These are phyloP conservation scores for Cenchrus americanus DNA, from an alignment of 176 grass and related monocot genomes.

Conservation along the genomic window DNA sequence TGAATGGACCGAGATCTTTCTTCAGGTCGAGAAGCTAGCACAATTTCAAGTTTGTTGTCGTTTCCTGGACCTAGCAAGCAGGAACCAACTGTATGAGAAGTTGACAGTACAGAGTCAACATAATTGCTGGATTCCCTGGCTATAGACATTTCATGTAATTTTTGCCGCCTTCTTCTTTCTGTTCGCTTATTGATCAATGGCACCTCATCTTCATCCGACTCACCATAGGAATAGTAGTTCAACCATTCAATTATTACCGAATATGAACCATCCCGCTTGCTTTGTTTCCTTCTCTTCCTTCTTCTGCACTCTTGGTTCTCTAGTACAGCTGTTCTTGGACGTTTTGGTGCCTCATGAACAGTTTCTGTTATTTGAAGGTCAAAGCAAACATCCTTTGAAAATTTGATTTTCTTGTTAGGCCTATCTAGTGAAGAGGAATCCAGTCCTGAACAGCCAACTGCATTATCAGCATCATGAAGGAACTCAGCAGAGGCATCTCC, in stretches of 20 bases:
- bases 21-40: neutral
- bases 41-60: conserved; percentile 2
- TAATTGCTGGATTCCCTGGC: neutral
- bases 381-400: conserved; percentile 36
- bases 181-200: conserved; percentile 73
- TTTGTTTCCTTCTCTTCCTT: conserved; percentile 54
- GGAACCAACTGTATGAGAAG: conserved; percentile 30
- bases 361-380: neutral
- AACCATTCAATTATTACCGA: conserved; percentile 48
- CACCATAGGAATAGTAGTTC: conserved; percentile 48
- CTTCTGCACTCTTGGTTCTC: conserved; percentile 41
- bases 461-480: conserved; percentile 12
- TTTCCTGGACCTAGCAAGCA: conserved; percentile 11
- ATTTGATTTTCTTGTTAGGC: conserved; percentile 53
- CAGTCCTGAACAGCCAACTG: conserved; percentile 31
- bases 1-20: neutral
- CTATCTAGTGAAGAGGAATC: conserved; percentile 35
- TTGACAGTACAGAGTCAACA: conserved; percentile 15
- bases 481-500: conserved; percentile 37
- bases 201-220: conserved; percentile 53
- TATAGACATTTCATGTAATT: conserved; percentile 38
- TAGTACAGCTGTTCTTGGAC: conserved; percentile 31
- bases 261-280: conserved; percentile 39
- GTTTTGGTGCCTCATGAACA: conserved; percentile 45
- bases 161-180: conserved; percentile 57